Evolutionary conservation across 2,329 filamentous ascomycete species (phyloP).

Genomic region (Stenocarpella maydis): DNA sequence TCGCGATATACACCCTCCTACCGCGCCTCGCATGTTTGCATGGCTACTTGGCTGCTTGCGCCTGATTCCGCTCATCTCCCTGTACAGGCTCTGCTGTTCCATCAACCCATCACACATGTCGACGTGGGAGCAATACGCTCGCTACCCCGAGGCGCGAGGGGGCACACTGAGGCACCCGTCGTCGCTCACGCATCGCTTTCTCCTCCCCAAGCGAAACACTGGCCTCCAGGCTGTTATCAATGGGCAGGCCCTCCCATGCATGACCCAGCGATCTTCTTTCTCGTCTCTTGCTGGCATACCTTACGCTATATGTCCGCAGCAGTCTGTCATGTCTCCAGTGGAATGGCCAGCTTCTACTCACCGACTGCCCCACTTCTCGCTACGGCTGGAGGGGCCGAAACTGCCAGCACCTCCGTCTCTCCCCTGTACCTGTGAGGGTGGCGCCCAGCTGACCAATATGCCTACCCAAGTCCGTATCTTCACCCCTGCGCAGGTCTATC

Average conservation of each 20-base stretch:
- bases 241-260: constrained; percentile 2
- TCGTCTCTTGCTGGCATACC: background rate
- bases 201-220: background rate
- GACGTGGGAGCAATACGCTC: constrained; percentile 20
- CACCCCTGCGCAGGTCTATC: constrained; percentile 72
- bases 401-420: constrained; percentile 79
- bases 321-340: constrained; percentile 21
- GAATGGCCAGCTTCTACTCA: constrained; percentile 81
- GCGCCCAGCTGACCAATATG: constrained; percentile 61
- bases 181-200: background rate
- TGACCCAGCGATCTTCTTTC: background rate
- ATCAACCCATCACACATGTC: constrained; percentile 35
- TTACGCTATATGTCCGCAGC: background rate
- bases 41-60: background rate
- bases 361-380: constrained; percentile 92
- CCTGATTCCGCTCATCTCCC: background rate
- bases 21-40: background rate
- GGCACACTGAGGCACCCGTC: constrained; percentile 7
- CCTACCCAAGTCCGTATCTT: constrained; percentile 75
- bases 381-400: constrained; percentile 85
- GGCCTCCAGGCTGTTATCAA: constrained; percentile 2
- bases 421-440: constrained; percentile 73
- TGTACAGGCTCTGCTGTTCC: constrained; percentile 23
- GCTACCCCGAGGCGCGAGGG: background rate
- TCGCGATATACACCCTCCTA: constrained; percentile 37